Evolutionary conservation across 1,284 basidiomycete genomes (phyloP), one percentile per base, ranked within the genome.

Genomic region (Calocybe gambosa): DNA sequence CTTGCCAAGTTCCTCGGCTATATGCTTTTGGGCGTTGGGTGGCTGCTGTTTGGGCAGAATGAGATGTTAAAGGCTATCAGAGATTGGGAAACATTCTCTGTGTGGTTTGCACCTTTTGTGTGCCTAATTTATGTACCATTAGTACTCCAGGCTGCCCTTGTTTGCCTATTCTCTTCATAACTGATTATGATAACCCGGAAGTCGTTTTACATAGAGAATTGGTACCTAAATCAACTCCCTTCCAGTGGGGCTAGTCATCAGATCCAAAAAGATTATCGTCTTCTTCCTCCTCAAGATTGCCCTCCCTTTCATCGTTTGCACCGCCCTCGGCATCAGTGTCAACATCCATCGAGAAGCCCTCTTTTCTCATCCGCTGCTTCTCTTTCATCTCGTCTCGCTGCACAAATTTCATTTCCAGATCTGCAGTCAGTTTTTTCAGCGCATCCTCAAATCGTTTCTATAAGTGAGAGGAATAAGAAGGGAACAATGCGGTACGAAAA

Each of bases 401-500:
- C 0, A 78, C 76, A n/a, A 81, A 68, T 62, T 94, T 95, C 71
- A 85, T 83, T 53, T 93, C 89, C 40, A 95, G 69, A 60, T 96
- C 93, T 29, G 82, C 80, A 36, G 85, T 80, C 45, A 96, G 72
- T 62, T 93, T 94, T 68, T 84, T 86, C 56, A 95, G 70, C 3
- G 89, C 87, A 62, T 95, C 93, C 63, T 95, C 91, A 67, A 95
- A 95, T 28, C 93, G 91, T 78, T 89, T 89, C 86, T 93, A 55
- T 20, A 20, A 29, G 6, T 15, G 15, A 10, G 12, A 15, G 18
- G 47, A 16, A 42, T 13, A 15, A 47, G 36, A 43, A 50, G 19
- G 15, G 19, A 38, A 16, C 36, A 15, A 43, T 20, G n/a, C 29
- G 31, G 23, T 29, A 16, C 5, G 46, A 47, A 54, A 50, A 15